Conservation (phyloP, 2,329 filamentous ascomycete species). For the Tympanopsis confertula region DNA sequence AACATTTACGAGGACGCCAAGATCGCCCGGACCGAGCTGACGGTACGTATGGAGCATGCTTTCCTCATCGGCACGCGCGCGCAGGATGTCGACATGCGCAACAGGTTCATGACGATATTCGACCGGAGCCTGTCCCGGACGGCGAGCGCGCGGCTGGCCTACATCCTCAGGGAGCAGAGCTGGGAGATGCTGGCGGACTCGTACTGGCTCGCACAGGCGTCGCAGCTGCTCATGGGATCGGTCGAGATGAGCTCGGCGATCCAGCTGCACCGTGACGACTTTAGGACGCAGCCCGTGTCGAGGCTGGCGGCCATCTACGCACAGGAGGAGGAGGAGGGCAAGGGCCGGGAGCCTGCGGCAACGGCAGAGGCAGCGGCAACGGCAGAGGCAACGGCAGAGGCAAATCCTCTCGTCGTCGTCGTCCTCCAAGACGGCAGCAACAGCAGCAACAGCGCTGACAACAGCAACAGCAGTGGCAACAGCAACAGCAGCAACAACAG, state of each 20-base stretch:
- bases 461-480: background rate
- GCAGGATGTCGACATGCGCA: slow-evolving; percentile 90
- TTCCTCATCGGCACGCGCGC: slow-evolving; percentile 92
- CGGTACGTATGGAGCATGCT: slow-evolving; percentile 91
- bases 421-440: too few species aligned
- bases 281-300: slow-evolving; percentile 64
- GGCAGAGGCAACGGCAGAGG: background rate
- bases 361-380: too few species aligned
- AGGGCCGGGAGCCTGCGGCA: slow-evolving; percentile 29
- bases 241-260: slow-evolving; percentile 73
- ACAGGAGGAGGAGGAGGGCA: too few species aligned
- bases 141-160: slow-evolving; percentile 76
- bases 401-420: too few species aligned
- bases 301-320: slow-evolving; percentile 63
- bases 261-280: slow-evolving; percentile 73
- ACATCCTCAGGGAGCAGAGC: slow-evolving; percentile 83
- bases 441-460: background rate
- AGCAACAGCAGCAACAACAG: too few species aligned
- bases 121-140: slow-evolving; percentile 86
- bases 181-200: slow-evolving; percentile 92
- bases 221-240: slow-evolving; percentile 80
- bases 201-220: slow-evolving; percentile 92
- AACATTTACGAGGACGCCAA: slow-evolving; percentile 96
- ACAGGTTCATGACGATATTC: slow-evolving; percentile 91
- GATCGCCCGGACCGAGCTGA: slow-evolving; percentile 86